These are phyloP conservation scores for Boletus reticulatus DNA, from an alignment of 768 basidiomycete genomes.

Conservation along the genomic window DNA sequence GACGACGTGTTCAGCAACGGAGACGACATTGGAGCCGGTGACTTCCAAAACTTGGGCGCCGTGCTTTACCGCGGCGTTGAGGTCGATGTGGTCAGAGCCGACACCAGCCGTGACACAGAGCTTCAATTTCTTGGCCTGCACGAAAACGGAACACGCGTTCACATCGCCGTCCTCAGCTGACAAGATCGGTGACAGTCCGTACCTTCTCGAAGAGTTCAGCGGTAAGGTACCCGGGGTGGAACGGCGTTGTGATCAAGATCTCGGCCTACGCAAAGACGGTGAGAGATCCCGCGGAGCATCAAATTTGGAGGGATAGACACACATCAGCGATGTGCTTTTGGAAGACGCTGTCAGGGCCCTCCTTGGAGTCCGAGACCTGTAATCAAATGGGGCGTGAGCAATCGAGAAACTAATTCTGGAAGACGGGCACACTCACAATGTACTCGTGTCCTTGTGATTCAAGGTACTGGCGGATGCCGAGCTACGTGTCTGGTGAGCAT, in stretches of 20 bases:
- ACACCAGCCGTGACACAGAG: constrained; percentile 89
- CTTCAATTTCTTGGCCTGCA: constrained; percentile 86
- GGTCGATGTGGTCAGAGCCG: constrained; percentile 87
- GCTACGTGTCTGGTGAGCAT: constrained; percentile 37
- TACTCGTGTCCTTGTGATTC: constrained; percentile 71
- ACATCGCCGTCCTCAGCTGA: constrained; percentile 1
- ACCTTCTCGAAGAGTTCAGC: constrained; percentile 69
- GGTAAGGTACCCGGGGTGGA: constrained; percentile 85
- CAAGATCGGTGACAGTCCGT: constrained; percentile 5
- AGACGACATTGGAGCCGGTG: constrained; percentile 86
- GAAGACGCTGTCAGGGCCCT: constrained; percentile 77
- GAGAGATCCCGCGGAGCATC: constrained; percentile 9
- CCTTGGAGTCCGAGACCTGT: constrained; percentile 78
- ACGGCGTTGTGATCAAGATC: constrained; percentile 79
- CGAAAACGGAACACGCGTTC: constrained; percentile 2
- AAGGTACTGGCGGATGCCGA: constrained; percentile 72
- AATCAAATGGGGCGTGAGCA: constrained; percentile 5
- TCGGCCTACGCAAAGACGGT: constrained; percentile 51
- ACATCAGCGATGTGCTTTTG: constrained; percentile 82
- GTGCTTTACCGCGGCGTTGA: constrained; percentile 81
- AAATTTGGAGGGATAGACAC: constrained; percentile 25
- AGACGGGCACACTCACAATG: constrained; percentile 43
- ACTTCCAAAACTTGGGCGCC: constrained; percentile 83
- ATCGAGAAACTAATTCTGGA: background rate
- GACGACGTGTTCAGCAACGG: constrained; percentile 87